Percentiles rank a stretch among this genome's conserved stretches.
Conservation (phyloP, 208 protist genomes). For the Leishmania martiniquensis region DNA sequence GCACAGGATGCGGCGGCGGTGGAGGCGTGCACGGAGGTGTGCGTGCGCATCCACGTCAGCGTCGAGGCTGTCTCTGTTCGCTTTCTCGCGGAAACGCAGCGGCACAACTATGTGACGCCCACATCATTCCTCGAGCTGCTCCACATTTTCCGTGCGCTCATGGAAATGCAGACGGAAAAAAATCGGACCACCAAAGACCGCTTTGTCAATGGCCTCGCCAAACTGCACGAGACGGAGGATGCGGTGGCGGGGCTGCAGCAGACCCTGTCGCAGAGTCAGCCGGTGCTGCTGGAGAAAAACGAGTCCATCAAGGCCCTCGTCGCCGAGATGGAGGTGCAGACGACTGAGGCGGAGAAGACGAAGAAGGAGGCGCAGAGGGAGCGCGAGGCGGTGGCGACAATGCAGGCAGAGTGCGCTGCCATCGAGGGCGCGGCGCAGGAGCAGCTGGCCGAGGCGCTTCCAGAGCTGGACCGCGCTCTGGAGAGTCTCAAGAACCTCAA, state of each 20-base stretch:
- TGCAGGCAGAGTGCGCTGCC: constrained; percentile 93
- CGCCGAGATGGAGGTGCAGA: constrained; percentile 94
- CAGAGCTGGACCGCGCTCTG: constrained; percentile 96
- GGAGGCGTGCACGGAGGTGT: constrained; percentile 89
- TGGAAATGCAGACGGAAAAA: constrained; percentile 83
- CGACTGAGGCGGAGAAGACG: constrained; percentile 93
- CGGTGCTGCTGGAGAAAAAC: constrained; percentile 94
- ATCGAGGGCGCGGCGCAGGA: constrained; percentile 96
- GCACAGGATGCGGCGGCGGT: constrained; percentile 41
- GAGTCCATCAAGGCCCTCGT: constrained; percentile 95
- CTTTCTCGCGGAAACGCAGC: constrained; percentile 93
- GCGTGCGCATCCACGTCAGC: constrained; percentile 94
- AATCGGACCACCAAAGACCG: constrained; percentile 84
- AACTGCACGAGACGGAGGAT: constrained; percentile 94
- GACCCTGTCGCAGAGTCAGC: constrained; percentile 95
- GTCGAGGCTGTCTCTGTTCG: constrained; percentile 89
- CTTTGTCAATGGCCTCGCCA: constrained; percentile 95
- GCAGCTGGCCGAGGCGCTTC: constrained; percentile 96
- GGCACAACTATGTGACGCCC: constrained; percentile 99
- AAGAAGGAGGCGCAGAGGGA: constrained; percentile 92
- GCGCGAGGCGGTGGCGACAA: constrained; percentile 90
- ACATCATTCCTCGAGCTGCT: constrained; percentile 98
- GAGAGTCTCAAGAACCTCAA: constrained; percentile 97
- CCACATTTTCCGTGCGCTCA: constrained; percentile 86
- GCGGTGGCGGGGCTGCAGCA: constrained; percentile 94